phyloP scores from a whole-genome alignment of 306 rosid species.

The Cucumis cinereus region DNA sequence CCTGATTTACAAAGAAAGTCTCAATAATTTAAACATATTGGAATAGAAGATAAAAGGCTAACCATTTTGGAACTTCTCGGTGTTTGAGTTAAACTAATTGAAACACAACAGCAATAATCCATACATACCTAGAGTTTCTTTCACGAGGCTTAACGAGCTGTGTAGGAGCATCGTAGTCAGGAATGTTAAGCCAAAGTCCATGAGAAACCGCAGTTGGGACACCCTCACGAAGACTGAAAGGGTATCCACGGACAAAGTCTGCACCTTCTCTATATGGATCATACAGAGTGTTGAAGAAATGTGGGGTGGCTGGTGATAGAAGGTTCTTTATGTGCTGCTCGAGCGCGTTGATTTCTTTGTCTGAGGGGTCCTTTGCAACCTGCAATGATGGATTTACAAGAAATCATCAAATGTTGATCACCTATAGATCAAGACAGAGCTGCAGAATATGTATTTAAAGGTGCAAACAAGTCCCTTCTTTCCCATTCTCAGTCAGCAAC shows the following conservation, averaged over 20 bases:
- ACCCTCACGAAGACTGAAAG: constrained; percentile 61
- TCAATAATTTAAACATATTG: not conserved
- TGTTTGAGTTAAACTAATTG: not conserved
- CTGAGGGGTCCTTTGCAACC: constrained; percentile 39
- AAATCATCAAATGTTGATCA: not conserved
- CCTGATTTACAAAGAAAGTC: constrained; percentile 5
- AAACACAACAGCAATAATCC: not conserved
- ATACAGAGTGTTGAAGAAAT: constrained; percentile 30
- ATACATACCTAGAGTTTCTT: constrained; percentile 28
- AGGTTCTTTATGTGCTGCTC: constrained; percentile 30
- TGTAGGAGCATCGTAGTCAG: constrained; percentile 49
- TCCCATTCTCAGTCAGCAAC: not conserved
- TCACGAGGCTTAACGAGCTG: constrained; percentile 42
- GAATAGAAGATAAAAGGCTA: not conserved
- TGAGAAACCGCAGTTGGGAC: constrained; percentile 63
- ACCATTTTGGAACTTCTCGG: not conserved
- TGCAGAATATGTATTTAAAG: not conserved
- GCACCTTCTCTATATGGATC: constrained; percentile 39
- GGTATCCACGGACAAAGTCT: constrained; percentile 59
- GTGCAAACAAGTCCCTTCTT: not conserved
- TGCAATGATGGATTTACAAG: not conserved
- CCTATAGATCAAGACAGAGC: not conserved
- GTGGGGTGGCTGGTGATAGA: constrained; percentile 27
- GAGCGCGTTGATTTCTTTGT: constrained; percentile 31
- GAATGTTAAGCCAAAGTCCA: constrained; percentile 68